These are phyloP conservation scores for Eucalyptus polybractea DNA, from an alignment of 345 rosid genomes.

Conservation along the genomic window DNA sequence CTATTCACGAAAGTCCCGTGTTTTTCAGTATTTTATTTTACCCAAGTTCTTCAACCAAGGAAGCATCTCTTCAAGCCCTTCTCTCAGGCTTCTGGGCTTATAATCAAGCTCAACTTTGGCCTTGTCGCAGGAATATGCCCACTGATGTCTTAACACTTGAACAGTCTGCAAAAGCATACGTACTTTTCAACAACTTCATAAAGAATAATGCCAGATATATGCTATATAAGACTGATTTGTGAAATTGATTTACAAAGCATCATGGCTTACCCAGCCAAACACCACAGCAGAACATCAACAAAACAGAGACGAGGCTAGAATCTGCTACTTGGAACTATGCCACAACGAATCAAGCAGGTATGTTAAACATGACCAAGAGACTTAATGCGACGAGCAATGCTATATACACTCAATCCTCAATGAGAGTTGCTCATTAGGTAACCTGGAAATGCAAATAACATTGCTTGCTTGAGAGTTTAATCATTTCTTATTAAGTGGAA, in stretches of 20 bases:
- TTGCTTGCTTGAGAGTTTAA: background rate
- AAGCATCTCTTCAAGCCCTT: constrained; percentile 65
- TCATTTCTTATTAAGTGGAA: background rate
- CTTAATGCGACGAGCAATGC: background rate
- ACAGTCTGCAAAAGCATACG: constrained; percentile 43
- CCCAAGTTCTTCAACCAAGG: constrained; percentile 78
- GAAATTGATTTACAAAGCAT: background rate
- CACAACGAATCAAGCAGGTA: background rate
- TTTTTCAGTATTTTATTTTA: constrained; percentile 37
- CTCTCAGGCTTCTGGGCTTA: constrained; percentile 67
- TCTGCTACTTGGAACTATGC: background rate
- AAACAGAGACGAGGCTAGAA: background rate
- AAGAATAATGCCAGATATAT: background rate
- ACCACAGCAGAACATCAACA: background rate
- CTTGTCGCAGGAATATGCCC: constrained; percentile 88
- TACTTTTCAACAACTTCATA: background rate
- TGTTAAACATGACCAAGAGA: background rate
- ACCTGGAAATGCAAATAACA: background rate
- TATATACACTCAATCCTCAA: background rate
- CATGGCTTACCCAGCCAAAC: background rate
- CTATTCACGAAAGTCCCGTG: background rate
- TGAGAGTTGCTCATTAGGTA: background rate
- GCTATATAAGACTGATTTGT: background rate
- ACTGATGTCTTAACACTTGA: constrained; percentile 58
- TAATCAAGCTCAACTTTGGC: constrained; percentile 70